Evolutionary conservation across 1,284 basidiomycete genomes (phyloP).

Genomic region (Leccinum idahoense): DNA sequence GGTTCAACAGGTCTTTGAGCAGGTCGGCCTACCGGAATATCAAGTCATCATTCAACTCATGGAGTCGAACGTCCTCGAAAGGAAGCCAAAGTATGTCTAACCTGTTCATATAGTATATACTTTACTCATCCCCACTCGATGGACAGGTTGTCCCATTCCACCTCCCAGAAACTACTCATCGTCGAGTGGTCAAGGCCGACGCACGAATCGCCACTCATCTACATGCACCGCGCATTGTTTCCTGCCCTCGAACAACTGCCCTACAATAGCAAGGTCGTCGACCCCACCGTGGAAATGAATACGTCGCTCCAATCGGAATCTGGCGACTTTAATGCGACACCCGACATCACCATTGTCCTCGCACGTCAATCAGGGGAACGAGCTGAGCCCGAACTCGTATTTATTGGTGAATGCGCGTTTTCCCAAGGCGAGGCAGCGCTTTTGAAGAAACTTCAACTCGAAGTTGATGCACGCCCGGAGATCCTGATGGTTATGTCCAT

Average conservation of each 20-base stretch:
- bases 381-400: neutral
- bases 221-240: neutral
- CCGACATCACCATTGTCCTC: neutral
- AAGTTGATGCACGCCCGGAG: neutral
- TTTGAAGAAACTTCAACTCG: neutral
- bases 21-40: too few species aligned
- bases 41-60: too few species aligned
- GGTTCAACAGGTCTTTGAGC: too few species aligned
- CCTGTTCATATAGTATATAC: too few species aligned
- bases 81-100: too few species aligned
- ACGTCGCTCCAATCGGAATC: neutral
- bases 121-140: neutral
- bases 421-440: neutral
- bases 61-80: too few species aligned
- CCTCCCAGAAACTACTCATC: neutral
- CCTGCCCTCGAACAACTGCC: neutral
- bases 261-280: neutral
- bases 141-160: neutral
- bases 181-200: neutral
- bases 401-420: neutral
- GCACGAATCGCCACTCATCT: neutral
- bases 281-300: neutral
- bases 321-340: neutral
- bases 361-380: neutral
- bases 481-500: neutral